Conservation (phyloP, 2,329 filamentous ascomycete genomes). For the Ophiosphaerella narmari region DNA sequence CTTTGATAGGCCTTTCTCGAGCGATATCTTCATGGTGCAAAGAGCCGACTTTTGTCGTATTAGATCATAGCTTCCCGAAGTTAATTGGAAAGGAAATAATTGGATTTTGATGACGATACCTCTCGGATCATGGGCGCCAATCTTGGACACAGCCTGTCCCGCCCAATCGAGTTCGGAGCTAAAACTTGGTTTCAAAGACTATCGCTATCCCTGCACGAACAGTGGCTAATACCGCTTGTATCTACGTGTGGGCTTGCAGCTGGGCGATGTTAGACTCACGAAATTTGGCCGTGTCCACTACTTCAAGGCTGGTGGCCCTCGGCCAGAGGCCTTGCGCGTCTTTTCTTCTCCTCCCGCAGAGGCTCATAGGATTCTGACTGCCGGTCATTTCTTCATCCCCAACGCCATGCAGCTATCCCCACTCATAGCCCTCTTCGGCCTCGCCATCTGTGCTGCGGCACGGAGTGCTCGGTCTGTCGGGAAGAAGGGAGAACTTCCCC, state of each 20-base stretch:
- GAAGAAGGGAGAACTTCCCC: constrained; percentile 34
- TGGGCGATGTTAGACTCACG: background rate
- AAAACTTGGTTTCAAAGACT: constrained; percentile 2
- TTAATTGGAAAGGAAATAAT: too few species aligned
- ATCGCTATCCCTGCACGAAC: constrained; percentile 13
- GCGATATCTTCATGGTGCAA: too few species aligned
- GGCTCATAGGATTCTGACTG: too few species aligned
- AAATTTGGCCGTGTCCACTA: background rate
- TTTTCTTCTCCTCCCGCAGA: background rate
- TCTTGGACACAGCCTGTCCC: constrained; percentile 6
- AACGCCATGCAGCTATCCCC: constrained; percentile 39
- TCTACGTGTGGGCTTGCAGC: background rate
- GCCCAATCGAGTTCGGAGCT: constrained; percentile 18
- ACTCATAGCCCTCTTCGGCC: constrained; percentile 34
- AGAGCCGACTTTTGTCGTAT: too few species aligned
- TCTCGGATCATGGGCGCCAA: too few species aligned
- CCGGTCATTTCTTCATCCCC: background rate
- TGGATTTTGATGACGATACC: too few species aligned
- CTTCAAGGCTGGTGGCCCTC: background rate
- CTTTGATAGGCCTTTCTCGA: too few species aligned
- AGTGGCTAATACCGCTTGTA: background rate
- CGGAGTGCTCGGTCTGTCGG: constrained; percentile 35
- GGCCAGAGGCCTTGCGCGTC: background rate
- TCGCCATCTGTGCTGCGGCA: constrained; percentile 32
- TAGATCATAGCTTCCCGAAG: too few species aligned